A percentile compares a stretch with the other conserved stretches of the same genome.
phyloP scores from a whole-genome alignment of 257 asterid genomes.

The Echium plantagineum region DNA sequence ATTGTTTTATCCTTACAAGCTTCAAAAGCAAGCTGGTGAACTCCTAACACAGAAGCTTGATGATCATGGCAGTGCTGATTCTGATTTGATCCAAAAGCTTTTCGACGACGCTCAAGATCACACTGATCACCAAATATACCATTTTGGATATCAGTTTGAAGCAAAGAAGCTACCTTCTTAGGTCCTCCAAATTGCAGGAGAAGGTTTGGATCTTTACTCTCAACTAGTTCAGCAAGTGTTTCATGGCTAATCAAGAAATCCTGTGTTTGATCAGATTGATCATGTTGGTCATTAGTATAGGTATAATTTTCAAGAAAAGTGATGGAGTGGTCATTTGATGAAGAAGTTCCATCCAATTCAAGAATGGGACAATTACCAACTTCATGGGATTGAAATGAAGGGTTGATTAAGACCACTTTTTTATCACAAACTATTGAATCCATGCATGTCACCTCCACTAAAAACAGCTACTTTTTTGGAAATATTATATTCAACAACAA shows the following conservation, averaged over 20 bases:
- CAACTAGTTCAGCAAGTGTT: conserved; percentile 12
- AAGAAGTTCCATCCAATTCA: background rate
- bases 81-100: conserved; percentile 20
- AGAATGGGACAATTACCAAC: background rate
- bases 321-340: background rate
- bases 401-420: background rate
- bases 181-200: conserved; percentile 3
- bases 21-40: conserved; percentile 8
- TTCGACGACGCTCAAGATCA: conserved; percentile 19
- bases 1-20: conserved; percentile 23
- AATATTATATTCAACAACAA: too few relatives aligned
- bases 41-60: background rate
- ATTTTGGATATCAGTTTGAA: conserved; percentile 11
- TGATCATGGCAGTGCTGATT: background rate
- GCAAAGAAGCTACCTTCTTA: conserved; percentile 7
- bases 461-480: background rate
- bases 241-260: conserved; percentile 15
- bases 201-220: conserved; percentile 1
- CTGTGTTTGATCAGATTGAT: background rate
- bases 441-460: background rate
- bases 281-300: background rate
- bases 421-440: background rate
- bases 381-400: background rate
- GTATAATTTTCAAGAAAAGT: background rate
- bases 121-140: conserved; percentile 21